Base-by-base conservation (phyloP, 1,284 basidiomycete species). In the Chalciporus piperatoides region DNA sequence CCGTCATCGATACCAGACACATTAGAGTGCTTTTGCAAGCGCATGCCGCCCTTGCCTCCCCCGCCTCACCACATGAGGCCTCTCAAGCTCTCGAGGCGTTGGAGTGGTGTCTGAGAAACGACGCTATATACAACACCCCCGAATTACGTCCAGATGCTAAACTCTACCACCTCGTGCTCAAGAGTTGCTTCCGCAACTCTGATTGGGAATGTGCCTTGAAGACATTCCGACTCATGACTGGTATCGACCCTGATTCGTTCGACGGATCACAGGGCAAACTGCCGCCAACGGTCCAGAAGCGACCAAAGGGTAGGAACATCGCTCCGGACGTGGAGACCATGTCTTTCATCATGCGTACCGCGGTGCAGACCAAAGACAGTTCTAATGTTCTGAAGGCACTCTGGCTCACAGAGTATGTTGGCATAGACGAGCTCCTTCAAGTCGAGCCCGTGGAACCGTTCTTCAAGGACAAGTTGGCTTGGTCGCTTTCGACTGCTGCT, bases 151-250 rank as follows among this genome's bases (percentile, higher is more conserved):
- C 81, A 1, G 64, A 68, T 14, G 46, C 69, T 37, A 65, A 68
- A n/a, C 79, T 79, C 4, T 86, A 76, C 65, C 71, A 76, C 52
- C 70, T 82, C 25, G 80, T 80, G 41, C 71, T 87, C 54, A 65
- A 68, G 51, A 73, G 77, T 1, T 87, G 84, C 62, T 78, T 79
- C 76, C 73, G 76, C 44, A 71, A 71, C 35, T 71, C 62, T 14
- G 83, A 89, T 65, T 90, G 84, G 86, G 66, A 63, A 28, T 69
- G 71, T 23, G 79, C 83, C 1, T 62, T 70, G 39, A 72, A 73
- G 44, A 68, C 77, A 11, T 84, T 86, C 62, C 79, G 84, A 54
- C 66, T 85, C 53, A 81, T 87, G 79, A 81, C 83, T 4, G 84
- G 84, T 4, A 79, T 78, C 58, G 73, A 74, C 52, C 60, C 63